A percentile compares a stretch with the other conserved stretches of the same genome.
phyloP scores from a whole-genome alignment of 2,329 filamentous ascomycete species.

The Paradendryphiella salina region DNA sequence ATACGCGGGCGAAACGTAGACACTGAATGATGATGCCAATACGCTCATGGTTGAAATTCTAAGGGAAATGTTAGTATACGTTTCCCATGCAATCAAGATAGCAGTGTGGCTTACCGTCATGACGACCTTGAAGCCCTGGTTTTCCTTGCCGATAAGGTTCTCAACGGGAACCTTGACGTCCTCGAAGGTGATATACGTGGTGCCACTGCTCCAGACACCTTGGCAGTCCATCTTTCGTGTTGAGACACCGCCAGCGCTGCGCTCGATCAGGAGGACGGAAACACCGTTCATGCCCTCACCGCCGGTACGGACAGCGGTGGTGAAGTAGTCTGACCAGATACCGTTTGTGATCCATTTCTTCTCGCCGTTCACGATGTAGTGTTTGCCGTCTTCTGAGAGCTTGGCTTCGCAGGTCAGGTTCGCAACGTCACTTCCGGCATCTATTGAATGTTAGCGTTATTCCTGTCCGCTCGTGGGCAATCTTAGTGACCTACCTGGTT shows the following conservation, averaged over 20 bases:
- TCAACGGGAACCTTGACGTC: conserved; percentile 99
- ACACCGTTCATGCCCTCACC: conserved; percentile 90
- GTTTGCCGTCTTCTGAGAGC: conserved; percentile 91
- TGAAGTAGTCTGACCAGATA: conserved; percentile 96
- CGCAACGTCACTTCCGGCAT: conserved; percentile 92
- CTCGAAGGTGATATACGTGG: conserved; percentile 97
- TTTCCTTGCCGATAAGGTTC: conserved; percentile 96
- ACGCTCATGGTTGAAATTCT: conserved; percentile 97
- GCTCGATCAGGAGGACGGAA: conserved; percentile 88
- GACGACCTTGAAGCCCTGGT: conserved; percentile 97
- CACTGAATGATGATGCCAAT: conserved; percentile 99
- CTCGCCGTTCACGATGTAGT: conserved; percentile 99
- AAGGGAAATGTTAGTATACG: neutral
- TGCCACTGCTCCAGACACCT: conserved; percentile 92
- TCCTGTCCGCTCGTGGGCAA: neutral
- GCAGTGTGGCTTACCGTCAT: conserved; percentile 65
- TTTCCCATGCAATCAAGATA: neutral
- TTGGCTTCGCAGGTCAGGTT: conserved; percentile 96
- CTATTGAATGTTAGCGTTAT: conserved; percentile 43
- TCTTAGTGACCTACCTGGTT: conserved; percentile 56
- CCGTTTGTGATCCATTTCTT: conserved; percentile 99
- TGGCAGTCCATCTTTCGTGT: conserved; percentile 91
- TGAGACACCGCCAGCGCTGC: conserved; percentile 78
- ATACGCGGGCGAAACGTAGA: conserved; percentile 91
- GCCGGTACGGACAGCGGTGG: conserved; percentile 66